Evolutionary conservation across 2,329 filamentous ascomycete genomes (phyloP).

Genomic region (Kalaharituber pfeilii): DNA sequence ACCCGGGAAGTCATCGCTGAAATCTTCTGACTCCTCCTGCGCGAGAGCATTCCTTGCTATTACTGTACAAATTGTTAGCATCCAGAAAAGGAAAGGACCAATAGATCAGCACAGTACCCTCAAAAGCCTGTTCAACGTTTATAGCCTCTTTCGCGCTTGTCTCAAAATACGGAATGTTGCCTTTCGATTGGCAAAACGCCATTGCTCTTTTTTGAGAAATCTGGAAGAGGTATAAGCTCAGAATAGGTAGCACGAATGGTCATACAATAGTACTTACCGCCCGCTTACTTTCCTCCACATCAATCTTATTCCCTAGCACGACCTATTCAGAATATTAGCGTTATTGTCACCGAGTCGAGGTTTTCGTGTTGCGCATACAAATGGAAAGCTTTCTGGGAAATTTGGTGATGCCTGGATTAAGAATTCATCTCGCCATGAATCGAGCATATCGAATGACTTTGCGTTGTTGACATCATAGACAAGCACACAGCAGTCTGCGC

Average conservation of each 20-base stretch:
- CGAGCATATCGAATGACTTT: constrained; percentile 95
- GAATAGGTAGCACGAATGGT: too few species aligned
- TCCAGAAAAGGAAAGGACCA: not conserved
- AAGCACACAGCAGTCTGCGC: constrained; percentile 92
- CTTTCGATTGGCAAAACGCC: constrained; percentile 95
- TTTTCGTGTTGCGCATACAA: too few species aligned
- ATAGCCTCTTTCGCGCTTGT: constrained; percentile 97
- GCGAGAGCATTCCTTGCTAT: constrained; percentile 90
- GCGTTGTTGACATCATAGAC: constrained; percentile 98
- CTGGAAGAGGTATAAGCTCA: constrained; percentile 29
- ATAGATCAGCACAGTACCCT: constrained; percentile 30
- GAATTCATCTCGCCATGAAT: constrained; percentile 98
- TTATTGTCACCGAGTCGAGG: too few species aligned
- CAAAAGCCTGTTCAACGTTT: constrained; percentile 82
- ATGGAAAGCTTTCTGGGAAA: constrained; percentile 93
- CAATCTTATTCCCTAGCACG: constrained; percentile 96
- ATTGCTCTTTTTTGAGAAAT: constrained; percentile 91
- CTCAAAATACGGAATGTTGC: constrained; percentile 96
- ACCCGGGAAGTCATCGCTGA: constrained; percentile 91
- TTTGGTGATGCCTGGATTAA: constrained; percentile 91
- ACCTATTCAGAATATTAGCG: constrained; percentile 38
- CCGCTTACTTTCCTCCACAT: constrained; percentile 93
- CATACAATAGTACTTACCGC: constrained; percentile 43
- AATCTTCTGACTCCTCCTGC: constrained; percentile 96
- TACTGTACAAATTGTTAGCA: constrained; percentile 36